These are phyloP conservation scores for Noccaea bulbosa DNA, from an alignment of 345 rosid genomes.

Conservation along the genomic window DNA sequence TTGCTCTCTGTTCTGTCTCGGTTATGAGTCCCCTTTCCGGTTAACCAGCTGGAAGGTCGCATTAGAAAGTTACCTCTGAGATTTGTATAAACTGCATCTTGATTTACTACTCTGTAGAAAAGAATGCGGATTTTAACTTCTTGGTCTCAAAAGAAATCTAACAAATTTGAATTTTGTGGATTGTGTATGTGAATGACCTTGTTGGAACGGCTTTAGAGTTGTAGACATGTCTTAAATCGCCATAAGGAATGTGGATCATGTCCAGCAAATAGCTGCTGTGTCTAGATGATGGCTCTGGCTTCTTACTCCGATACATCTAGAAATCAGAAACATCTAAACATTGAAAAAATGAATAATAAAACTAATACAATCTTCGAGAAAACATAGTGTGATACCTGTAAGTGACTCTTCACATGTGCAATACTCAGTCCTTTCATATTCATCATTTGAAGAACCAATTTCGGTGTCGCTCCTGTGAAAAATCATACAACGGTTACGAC, in stretches of 20 bases:
- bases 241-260: constrained; percentile 33
- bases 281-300: constrained; percentile 65
- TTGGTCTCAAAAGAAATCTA: neutral
- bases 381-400: constrained; percentile 58
- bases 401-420: constrained; percentile 92
- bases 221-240: constrained; percentile 32
- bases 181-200: constrained; percentile 24
- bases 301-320: constrained; percentile 92
- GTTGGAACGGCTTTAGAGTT: constrained; percentile 29
- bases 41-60: constrained; percentile 32
- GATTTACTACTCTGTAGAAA: constrained; percentile 28
- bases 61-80: constrained; percentile 31
- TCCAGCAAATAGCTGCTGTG: constrained; percentile 36
- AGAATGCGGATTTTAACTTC: neutral
- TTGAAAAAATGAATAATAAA: constrained; percentile 2
- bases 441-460: constrained; percentile 85
- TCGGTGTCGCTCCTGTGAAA: constrained; percentile 79
- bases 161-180: neutral
- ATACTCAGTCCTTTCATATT: constrained; percentile 84
- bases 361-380: constrained; percentile 7
- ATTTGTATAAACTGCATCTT: constrained; percentile 14
- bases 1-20: constrained; percentile 31
- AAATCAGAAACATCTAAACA: constrained; percentile 22
- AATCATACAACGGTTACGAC: constrained; percentile 20
- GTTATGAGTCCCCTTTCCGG: neutral